Evolutionary conservation across 2,329 filamentous ascomycete genomes (phyloP).

Genomic region (Penicillium sp.): DNA sequence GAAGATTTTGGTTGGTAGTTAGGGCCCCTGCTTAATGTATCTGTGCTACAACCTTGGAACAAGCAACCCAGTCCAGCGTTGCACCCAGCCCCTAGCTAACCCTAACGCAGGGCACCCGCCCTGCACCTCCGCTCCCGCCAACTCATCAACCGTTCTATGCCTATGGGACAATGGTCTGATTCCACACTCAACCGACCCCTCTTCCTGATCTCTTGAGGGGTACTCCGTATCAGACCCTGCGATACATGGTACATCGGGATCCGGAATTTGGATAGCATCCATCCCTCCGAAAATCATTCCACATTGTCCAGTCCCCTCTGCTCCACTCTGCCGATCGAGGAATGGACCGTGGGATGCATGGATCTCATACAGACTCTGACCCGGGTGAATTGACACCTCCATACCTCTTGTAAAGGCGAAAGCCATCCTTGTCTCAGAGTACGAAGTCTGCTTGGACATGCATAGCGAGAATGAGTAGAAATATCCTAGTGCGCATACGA

Average conservation of each 20-base stretch:
- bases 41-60: background rate
- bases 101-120: slow-evolving; percentile 7
- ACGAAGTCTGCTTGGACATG: background rate
- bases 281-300: background rate
- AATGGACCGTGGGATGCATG: slow-evolving; percentile 8
- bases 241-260: slow-evolving; percentile 6
- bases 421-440: background rate
- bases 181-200: slow-evolving; percentile 10
- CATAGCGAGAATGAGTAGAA: background rate
- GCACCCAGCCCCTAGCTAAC: background rate
- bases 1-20: background rate
- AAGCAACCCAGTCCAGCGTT: background rate
- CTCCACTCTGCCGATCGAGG: slow-evolving; percentile 15
- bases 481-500: background rate
- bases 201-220: background rate
- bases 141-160: background rate
- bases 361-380: background rate
- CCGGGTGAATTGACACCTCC: background rate
- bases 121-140: background rate
- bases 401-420: background rate
- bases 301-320: slow-evolving; percentile 10
- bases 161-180: background rate
- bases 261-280: slow-evolving; percentile 6
- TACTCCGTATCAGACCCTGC: background rate
- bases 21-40: background rate